phyloP scores from a whole-genome alignment of 2,329 filamentous ascomycete genomes.

The Cladorrhinum sp. region DNA sequence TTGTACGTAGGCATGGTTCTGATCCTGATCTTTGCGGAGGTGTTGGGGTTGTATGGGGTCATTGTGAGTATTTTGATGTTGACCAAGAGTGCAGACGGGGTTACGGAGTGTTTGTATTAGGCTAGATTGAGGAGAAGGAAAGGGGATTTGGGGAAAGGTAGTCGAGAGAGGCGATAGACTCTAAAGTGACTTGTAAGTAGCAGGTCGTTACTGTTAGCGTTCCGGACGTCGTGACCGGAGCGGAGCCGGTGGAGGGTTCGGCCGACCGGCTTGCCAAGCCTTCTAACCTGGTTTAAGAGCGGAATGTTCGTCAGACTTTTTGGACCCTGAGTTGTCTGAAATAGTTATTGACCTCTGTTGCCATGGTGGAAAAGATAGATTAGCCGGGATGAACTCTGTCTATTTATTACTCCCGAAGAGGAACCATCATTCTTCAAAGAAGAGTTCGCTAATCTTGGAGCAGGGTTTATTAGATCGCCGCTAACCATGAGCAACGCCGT shows the following conservation, averaged over 20 bases:
- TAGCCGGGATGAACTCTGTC: not conserved
- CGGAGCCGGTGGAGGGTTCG: not conserved
- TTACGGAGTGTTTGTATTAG: constrained; percentile 39
- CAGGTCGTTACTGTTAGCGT: not conserved
- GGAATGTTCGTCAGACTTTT: not conserved
- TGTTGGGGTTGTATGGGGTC: constrained; percentile 64
- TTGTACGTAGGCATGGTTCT: constrained; percentile 97
- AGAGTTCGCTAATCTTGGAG: not conserved
- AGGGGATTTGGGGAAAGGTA: not conserved
- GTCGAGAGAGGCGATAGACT: too few relatives aligned
- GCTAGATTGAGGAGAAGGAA: not conserved
- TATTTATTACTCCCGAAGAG: not conserved
- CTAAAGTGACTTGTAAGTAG: too few relatives aligned
- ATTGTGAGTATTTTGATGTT: constrained; percentile 50
- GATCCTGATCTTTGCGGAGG: constrained; percentile 99
- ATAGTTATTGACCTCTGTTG: not conserved
- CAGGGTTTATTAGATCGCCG: not conserved
- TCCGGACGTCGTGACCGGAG: not conserved
- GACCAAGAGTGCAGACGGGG: constrained; percentile 39
- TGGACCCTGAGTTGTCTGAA: not conserved
- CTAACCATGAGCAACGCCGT: not conserved
- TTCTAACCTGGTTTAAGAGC: not conserved
- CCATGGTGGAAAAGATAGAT: not conserved
- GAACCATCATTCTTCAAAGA: not conserved
- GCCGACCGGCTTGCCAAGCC: not conserved